A percentile compares a stretch with the other conserved stretches of the same genome.
phyloP scores from a whole-genome alignment of 352 stramenopile genomes.

The Albugo laibachii region DNA sequence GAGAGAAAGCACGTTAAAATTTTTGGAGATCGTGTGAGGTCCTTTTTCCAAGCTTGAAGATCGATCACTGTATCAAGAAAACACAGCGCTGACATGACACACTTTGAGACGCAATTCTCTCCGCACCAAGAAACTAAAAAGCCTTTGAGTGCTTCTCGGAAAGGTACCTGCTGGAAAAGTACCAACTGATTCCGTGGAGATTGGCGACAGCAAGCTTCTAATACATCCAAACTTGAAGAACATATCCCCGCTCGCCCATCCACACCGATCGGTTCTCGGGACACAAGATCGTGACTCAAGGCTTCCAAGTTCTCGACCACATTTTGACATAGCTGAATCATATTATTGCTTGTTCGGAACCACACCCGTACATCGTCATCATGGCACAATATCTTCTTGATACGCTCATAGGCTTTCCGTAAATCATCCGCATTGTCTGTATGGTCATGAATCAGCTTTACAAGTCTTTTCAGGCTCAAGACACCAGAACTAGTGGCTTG shows the following conservation, averaged over 20 bases:
- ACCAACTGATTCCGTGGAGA: conserved; percentile 40
- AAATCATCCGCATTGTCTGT: conserved; percentile 1
- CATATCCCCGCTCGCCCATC: not conserved
- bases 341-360: conserved; percentile 31
- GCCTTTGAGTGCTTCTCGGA: no score
- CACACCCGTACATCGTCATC: conserved; percentile 21
- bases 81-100: conserved; percentile 12
- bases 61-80: conserved; percentile 28
- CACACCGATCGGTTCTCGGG: not conserved
- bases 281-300: conserved; percentile 10
- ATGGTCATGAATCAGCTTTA: no score
- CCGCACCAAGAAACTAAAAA: no score
- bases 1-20: no score
- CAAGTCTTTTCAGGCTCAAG: no score
- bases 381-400: conserved; percentile 27
- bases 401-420: conserved; percentile 25
- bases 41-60: conserved; percentile 35
- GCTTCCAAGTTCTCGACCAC: conserved; percentile 6
- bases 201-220: conserved; percentile 1
- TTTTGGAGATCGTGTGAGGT: conserved; percentile 4
- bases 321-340: conserved; percentile 9
- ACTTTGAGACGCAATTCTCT: no score
- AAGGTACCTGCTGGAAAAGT: conserved; percentile 7
- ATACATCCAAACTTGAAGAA: no score
- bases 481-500: no score